phyloP scores from a whole-genome alignment of 257 asterid genomes.

The Forsythia suspensa region DNA sequence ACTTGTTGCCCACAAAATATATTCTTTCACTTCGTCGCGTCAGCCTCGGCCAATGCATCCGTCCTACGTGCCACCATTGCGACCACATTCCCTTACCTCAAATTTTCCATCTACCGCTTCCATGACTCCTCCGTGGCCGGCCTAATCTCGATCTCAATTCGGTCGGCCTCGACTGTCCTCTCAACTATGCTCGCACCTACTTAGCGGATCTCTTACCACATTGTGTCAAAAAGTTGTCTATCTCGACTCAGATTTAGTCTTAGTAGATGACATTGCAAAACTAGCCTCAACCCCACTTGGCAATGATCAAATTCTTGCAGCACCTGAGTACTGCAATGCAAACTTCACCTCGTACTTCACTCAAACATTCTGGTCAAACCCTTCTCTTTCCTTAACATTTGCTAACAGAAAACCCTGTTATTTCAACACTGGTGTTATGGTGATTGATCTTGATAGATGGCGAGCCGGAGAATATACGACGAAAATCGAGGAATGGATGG shows the following conservation, averaged over 20 bases:
- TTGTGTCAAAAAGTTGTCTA: constrained; percentile 31
- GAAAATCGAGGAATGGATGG: constrained; percentile 46
- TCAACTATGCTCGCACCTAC: constrained; percentile 47
- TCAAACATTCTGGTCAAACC: constrained; percentile 42
- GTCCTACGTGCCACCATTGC: constrained; percentile 18
- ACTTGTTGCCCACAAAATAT: constrained; percentile 56
- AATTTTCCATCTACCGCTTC: constrained; percentile 29
- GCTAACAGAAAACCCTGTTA: constrained; percentile 37
- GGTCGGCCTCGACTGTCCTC: constrained; percentile 49
- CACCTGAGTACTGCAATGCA: constrained; percentile 49
- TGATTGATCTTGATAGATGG: constrained; percentile 42
- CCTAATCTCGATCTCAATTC: constrained; percentile 42
- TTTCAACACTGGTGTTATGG: constrained; percentile 51
- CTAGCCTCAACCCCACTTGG: constrained; percentile 31
- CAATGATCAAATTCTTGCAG: constrained; percentile 31
- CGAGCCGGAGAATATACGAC: constrained; percentile 35
- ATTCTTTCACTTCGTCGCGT: constrained; percentile 48
- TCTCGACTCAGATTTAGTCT: constrained; percentile 39
- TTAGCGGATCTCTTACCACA: constrained; percentile 32
- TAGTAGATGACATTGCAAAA: constrained; percentile 44
- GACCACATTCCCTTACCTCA: constrained; percentile 36
- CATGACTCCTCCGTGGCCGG: constrained; percentile 31
- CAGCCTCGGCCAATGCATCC: constrained; percentile 22
- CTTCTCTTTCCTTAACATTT: constrained; percentile 37
- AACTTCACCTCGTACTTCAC: constrained; percentile 43